phyloP scores from a whole-genome alignment of 768 basidiomycete genomes.

The Phylloporus sp. region DNA sequence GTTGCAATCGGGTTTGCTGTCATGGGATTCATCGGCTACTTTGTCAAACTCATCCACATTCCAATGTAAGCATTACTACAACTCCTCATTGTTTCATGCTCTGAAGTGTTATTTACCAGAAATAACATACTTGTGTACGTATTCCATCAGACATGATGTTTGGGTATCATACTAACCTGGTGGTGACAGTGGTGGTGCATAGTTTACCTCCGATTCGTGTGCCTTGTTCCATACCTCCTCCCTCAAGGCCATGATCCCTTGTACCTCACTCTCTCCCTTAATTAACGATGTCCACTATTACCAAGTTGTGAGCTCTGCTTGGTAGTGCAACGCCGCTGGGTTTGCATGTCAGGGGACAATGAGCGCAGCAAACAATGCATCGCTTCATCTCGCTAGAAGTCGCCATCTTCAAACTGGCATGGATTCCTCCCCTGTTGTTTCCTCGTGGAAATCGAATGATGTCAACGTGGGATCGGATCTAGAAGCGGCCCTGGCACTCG shows the following conservation, averaged over 20 bases:
- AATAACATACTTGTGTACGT: slow-evolving; percentile 98
- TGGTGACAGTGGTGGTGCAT: slow-evolving; percentile 69
- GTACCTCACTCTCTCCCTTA: slow-evolving; percentile 18
- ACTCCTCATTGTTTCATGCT: not conserved
- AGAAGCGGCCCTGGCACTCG: slow-evolving; percentile 21
- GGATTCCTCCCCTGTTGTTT: not conserved
- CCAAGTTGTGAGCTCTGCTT: not conserved
- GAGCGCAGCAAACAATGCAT: slow-evolving; percentile 3
- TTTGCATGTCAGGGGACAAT: not conserved
- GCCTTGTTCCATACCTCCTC: slow-evolving; percentile 7
- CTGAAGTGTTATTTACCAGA: slow-evolving; percentile 41
- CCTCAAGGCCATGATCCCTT: slow-evolving; percentile 14
- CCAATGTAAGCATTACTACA: slow-evolving; percentile 74
- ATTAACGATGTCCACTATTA: slow-evolving; percentile 5
- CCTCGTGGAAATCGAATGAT: not conserved
- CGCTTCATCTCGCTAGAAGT: not conserved
- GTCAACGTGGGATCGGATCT: slow-evolving; percentile 11
- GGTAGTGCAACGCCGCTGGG: not conserved
- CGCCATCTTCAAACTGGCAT: slow-evolving; percentile 10
- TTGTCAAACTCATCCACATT: slow-evolving; percentile 97
- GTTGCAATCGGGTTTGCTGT: slow-evolving; percentile 97
- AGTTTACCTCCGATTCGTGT: slow-evolving; percentile 26
- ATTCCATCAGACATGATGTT: not conserved
- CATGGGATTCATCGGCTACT: slow-evolving; percentile 99
- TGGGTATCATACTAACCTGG: slow-evolving; percentile 24